These are phyloP conservation scores for Phaeophleospora eucalypticola DNA, from an alignment of 2,329 filamentous ascomycete species.

Conservation along the genomic window DNA sequence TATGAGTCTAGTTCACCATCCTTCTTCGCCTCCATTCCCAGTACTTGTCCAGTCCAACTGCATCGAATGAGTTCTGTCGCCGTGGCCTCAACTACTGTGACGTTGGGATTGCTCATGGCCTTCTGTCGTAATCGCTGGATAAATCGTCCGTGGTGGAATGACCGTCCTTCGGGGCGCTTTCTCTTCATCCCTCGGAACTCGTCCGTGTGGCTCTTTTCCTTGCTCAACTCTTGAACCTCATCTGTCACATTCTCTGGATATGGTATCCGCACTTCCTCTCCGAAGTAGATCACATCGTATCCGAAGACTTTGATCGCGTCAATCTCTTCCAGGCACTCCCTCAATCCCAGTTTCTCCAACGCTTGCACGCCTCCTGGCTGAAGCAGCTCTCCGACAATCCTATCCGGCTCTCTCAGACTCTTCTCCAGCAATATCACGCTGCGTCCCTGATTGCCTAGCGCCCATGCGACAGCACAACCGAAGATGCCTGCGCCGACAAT, in stretches of 20 bases:
- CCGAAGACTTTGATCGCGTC: constrained; percentile 79
- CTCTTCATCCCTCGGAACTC: constrained; percentile 32
- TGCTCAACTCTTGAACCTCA: constrained; percentile 31
- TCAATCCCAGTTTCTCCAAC: constrained; percentile 73
- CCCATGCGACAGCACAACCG: constrained; percentile 79
- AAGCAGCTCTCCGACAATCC: constrained; percentile 91
- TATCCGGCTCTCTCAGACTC: constrained; percentile 85
- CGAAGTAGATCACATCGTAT: constrained; percentile 83
- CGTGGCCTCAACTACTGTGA: constrained; percentile 87
- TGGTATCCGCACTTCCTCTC: constrained; percentile 66
- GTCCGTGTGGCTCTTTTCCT: constrained; percentile 29
- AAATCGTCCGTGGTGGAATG: constrained; percentile 94
- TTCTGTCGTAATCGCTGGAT: constrained; percentile 75
- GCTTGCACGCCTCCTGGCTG: constrained; percentile 87
- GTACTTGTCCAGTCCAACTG: constrained; percentile 63
- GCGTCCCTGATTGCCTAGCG: constrained; percentile 82
- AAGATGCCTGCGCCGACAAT: constrained; percentile 89
- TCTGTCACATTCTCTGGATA: constrained; percentile 63
- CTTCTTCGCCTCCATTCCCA: constrained; percentile 77
- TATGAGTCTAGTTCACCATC: constrained; percentile 64
- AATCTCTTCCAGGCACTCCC: constrained; percentile 79
- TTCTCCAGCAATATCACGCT: constrained; percentile 86
- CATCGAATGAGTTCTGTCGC: constrained; percentile 71
- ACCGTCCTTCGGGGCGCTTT: constrained; percentile 64
- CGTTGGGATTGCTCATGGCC: constrained; percentile 71